Conservation (phyloP, 306 rosid genomes). For the Neltuma alba region DNA sequence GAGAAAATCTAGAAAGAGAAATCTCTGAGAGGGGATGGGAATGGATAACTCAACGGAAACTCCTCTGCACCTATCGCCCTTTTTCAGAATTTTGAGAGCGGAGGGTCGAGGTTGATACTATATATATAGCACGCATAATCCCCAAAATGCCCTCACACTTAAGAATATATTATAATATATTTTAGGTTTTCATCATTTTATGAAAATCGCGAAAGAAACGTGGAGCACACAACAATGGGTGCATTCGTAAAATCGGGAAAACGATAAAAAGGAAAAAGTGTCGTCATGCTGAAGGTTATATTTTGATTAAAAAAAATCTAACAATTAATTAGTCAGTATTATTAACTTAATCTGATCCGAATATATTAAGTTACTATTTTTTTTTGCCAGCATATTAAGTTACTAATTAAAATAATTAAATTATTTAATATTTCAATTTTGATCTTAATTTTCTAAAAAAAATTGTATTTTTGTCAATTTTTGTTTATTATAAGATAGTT, state of each 20-base stretch:
- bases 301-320: background rate
- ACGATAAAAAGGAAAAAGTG: background rate
- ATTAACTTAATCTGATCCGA: no score
- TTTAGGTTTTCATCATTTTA: background rate
- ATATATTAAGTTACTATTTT: no score
- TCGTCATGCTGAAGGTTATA: background rate
- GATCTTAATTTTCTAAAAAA: no score
- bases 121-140: slow-evolving; percentile 5
- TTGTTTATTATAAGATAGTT: no score
- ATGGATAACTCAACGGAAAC: slow-evolving; percentile 71
- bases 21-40: slow-evolving; percentile 29
- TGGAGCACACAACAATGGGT: slow-evolving; percentile 6
- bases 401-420: no score
- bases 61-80: slow-evolving; percentile 68
- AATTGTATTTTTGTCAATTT: no score
- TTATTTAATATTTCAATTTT: no score
- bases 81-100: background rate
- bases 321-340: no score
- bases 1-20: slow-evolving; percentile 47
- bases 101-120: slow-evolving; percentile 36
- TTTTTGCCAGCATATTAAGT: no score
- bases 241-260: background rate
- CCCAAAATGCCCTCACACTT: slow-evolving; percentile 34
- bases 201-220: slow-evolving; percentile 19
- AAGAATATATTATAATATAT: fast-evolving